phyloP scores from a whole-genome alignment of 495 filamentous ascomycete genomes.

The Aspergillus leporis region DNA sequence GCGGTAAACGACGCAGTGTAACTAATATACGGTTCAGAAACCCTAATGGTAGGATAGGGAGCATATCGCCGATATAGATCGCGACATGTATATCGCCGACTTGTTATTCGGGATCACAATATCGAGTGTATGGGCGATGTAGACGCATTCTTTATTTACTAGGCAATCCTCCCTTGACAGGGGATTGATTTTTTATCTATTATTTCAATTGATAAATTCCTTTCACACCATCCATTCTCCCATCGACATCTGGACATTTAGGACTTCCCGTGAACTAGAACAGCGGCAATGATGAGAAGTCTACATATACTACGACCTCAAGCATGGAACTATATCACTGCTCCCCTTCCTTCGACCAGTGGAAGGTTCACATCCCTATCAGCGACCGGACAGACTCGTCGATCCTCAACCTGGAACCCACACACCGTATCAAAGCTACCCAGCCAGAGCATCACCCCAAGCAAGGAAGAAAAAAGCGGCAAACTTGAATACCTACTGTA shows the following conservation, averaged over 20 bases:
- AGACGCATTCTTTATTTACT: not conserved
- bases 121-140: not conserved
- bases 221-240: not conserved
- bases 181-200: not conserved
- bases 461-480: not conserved
- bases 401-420: not conserved
- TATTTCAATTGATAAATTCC: no score
- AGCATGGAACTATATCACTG: not conserved
- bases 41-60: not conserved
- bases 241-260: not conserved
- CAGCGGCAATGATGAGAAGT: not conserved
- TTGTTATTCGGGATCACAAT: not conserved
- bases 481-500: not conserved
- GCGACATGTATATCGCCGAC: not conserved
- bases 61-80: not conserved
- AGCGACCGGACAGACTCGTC: not conserved
- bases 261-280: not conserved
- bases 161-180: not conserved
- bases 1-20: no score
- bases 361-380: not conserved
- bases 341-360: not conserved
- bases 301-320: not conserved
- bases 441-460: not conserved
- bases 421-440: not conserved
- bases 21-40: not conserved